These are phyloP conservation scores for Trichoderma sp. DNA, from an alignment of 2,329 filamentous ascomycete genomes.

Conservation along the genomic window DNA sequence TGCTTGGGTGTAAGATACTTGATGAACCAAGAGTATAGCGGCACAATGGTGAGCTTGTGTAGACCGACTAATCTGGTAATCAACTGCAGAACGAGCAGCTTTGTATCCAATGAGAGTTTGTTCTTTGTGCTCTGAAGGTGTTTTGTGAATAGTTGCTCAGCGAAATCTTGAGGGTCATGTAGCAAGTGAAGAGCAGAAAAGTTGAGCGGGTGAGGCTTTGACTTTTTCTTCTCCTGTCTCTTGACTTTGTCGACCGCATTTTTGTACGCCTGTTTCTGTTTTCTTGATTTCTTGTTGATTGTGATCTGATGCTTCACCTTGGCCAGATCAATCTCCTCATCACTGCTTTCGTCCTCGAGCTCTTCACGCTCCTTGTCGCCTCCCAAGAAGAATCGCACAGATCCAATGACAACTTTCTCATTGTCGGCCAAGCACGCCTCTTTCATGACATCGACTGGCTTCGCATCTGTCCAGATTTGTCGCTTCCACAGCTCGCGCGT, in stretches of 20 bases:
- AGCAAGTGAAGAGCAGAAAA: slow-evolving; percentile 94
- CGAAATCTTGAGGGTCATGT: slow-evolving; percentile 92
- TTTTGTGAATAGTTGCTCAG: slow-evolving; percentile 85
- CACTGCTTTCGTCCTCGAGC: slow-evolving; percentile 82
- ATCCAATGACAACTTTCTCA: slow-evolving; percentile 86
- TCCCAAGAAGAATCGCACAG: slow-evolving; percentile 91
- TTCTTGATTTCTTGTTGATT: slow-evolving; percentile 97
- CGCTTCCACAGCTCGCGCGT: slow-evolving; percentile 95
- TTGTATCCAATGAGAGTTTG: slow-evolving; percentile 84
- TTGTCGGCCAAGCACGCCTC: slow-evolving; percentile 86
- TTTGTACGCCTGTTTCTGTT: slow-evolving; percentile 76
- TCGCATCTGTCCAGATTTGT: slow-evolving; percentile 93
- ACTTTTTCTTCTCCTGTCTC: slow-evolving; percentile 83
- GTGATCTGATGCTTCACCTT: slow-evolving; percentile 81
- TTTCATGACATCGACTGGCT: slow-evolving; percentile 98
- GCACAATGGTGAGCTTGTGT: slow-evolving; percentile 86
- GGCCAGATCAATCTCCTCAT: slow-evolving; percentile 75
- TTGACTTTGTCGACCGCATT: slow-evolving; percentile 82
- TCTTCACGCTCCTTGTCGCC: slow-evolving; percentile 96
- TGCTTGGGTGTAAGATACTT: slow-evolving; percentile 89
- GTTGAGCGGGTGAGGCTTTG: slow-evolving; percentile 83
- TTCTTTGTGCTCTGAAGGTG: slow-evolving; percentile 86
- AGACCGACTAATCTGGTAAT: slow-evolving; percentile 89
- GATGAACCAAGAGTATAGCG: slow-evolving; percentile 94
- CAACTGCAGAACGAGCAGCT: slow-evolving; percentile 84